Evolutionary conservation across 1,284 basidiomycete genomes (phyloP).

Genomic region (Leccinum solheimii): DNA sequence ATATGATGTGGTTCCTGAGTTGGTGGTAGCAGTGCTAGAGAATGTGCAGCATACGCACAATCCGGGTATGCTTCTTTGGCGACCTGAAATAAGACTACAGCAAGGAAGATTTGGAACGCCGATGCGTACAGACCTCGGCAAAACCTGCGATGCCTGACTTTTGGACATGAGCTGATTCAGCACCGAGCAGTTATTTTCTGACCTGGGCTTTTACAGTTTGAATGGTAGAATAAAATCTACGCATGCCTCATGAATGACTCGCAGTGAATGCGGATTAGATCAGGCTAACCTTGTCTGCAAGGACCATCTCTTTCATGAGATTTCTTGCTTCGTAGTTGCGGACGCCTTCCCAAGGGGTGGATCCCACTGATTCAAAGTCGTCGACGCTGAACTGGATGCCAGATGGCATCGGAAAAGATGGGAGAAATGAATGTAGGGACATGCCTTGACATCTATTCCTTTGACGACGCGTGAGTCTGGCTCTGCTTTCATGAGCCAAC

Average conservation of each 20-base stretch:
- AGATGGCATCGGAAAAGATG: background rate
- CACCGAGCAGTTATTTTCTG: slow-evolving; percentile 17
- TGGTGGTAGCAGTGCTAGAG: slow-evolving; percentile 4
- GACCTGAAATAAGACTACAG: slow-evolving; percentile 47
- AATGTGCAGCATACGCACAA: slow-evolving; percentile 50
- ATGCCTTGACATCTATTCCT: slow-evolving; percentile 87
- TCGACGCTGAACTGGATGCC: slow-evolving; percentile 79
- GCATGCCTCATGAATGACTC: background rate
- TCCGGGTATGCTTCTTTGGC: slow-evolving; percentile 87
- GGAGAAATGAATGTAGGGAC: slow-evolving; percentile 10
- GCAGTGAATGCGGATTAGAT: slow-evolving; percentile 8
- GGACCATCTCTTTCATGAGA: slow-evolving; percentile 88
- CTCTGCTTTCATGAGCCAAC: slow-evolving; percentile 92
- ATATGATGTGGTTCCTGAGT: slow-evolving; percentile 16
- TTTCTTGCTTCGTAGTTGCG: slow-evolving; percentile 91
- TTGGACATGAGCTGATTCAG: slow-evolving; percentile 10
- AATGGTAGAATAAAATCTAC: slow-evolving; percentile 84
- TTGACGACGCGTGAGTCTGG: slow-evolving; percentile 86
- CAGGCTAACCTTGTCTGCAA: slow-evolving; percentile 71
- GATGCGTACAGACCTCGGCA: slow-evolving; percentile 58
- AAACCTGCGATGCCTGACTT: slow-evolving; percentile 79
- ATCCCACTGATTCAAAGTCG: slow-evolving; percentile 76
- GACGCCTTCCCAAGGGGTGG: slow-evolving; percentile 90
- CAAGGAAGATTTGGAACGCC: background rate
- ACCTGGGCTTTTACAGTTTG: slow-evolving; percentile 90